Evolutionary conservation across 345 rosid genomes (phyloP).

Genomic region (Salix purpurea): DNA sequence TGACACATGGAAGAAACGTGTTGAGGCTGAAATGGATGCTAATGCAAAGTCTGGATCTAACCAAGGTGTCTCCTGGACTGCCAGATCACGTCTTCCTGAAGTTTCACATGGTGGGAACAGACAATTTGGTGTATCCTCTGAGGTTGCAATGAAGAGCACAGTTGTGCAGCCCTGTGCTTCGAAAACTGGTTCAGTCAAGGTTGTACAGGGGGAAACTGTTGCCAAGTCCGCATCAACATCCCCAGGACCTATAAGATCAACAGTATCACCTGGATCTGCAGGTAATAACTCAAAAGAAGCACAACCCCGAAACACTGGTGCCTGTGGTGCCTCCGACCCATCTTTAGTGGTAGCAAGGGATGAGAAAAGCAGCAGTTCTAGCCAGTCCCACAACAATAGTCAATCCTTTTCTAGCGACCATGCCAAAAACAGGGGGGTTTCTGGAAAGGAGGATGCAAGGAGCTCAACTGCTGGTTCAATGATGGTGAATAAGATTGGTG

Average conservation of each 20-base stretch:
- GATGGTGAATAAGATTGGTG: slow-evolving; percentile 35
- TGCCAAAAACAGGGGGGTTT: slow-evolving; percentile 47
- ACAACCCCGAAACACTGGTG: slow-evolving; percentile 37
- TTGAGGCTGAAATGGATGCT: slow-evolving; percentile 93
- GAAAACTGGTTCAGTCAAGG: slow-evolving; percentile 52
- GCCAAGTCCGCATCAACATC: slow-evolving; percentile 48
- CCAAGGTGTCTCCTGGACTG: slow-evolving; percentile 60
- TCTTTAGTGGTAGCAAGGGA: slow-evolving; percentile 46
- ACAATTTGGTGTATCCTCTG: slow-evolving; percentile 51
- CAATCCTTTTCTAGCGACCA: slow-evolving; percentile 69
- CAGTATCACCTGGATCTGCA: slow-evolving; percentile 42
- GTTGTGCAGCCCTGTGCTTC: slow-evolving; percentile 52
- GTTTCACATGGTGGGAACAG: slow-evolving; percentile 51
- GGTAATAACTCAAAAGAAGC: slow-evolving; percentile 48
- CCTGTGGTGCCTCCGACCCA: slow-evolving; percentile 35
- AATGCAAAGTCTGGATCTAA: slow-evolving; percentile 62
- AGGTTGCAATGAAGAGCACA: slow-evolving; percentile 57
- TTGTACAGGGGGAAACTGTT: slow-evolving; percentile 44
- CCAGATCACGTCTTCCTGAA: slow-evolving; percentile 61
- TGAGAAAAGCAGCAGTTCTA: slow-evolving; percentile 77
- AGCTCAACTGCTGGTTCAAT: slow-evolving; percentile 56
- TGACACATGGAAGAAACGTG: slow-evolving; percentile 95
- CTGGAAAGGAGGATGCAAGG: slow-evolving; percentile 61
- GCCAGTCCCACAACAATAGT: slow-evolving; percentile 78
- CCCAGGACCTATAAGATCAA: slow-evolving; percentile 53